A percentile compares a stretch with the other conserved stretches of the same genome.
These are phyloP conservation scores for Pseudocercospora fijiensis DNA, from an alignment of 2,329 filamentous ascomycete species.

Conservation along the genomic window DNA sequence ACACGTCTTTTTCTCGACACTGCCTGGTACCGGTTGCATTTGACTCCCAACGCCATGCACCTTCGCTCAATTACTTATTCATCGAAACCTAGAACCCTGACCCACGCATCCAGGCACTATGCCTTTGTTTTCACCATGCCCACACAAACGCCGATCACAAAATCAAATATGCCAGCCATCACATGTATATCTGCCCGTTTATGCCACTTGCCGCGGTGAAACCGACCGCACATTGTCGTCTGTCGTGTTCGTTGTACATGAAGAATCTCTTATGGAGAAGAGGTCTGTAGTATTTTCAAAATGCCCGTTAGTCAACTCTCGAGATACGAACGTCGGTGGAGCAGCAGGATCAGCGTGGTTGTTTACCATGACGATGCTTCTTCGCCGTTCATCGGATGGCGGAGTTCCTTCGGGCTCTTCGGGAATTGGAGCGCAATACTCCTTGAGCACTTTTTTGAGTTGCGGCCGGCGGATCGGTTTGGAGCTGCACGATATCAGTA, in stretches of 20 bases:
- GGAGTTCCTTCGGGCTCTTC: constrained; percentile 24
- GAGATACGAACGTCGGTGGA: neutral
- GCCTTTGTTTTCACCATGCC: neutral
- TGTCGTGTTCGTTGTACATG: constrained; percentile 3
- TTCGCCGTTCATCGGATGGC: constrained; percentile 9
- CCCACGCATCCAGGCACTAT: neutral
- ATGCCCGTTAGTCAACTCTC: neutral
- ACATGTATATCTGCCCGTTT: neutral
- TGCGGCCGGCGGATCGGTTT: constrained; percentile 76
- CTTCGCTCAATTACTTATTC: constrained; percentile 1
- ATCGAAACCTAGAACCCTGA: neutral
- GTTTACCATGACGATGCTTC: constrained; percentile 20
- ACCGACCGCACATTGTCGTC: constrained; percentile 7
- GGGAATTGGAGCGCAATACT: constrained; percentile 56
- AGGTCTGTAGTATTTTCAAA: constrained; percentile 1
- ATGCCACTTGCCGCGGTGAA: constrained; percentile 4
- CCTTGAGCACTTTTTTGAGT: constrained; percentile 80
- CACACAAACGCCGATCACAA: neutral
- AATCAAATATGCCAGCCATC: neutral
- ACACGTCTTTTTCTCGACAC: neutral
- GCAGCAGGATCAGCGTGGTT: neutral
- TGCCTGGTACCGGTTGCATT: neutral
- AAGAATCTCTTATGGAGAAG: constrained; percentile 1
- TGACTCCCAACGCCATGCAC: neutral
- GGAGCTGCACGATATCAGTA: constrained; percentile 15